Evolutionary conservation across 345 rosid genomes (phyloP).

Genomic region (Barbarea vulgaris): DNA sequence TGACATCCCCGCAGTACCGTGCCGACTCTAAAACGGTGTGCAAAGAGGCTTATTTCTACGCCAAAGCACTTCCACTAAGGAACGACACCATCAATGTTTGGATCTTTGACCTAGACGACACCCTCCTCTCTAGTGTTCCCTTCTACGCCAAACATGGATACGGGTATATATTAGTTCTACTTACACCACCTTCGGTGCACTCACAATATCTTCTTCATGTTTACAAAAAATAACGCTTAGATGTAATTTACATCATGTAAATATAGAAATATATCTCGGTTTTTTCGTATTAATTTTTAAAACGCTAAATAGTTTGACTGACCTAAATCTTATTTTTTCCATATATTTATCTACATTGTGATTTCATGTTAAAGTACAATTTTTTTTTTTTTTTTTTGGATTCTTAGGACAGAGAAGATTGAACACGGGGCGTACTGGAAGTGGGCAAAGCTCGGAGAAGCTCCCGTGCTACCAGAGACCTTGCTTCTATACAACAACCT

Average conservation of each 20-base stretch:
- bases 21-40: conserved; percentile 48
- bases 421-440: not conserved
- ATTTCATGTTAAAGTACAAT: not conserved
- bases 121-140: conserved; percentile 61
- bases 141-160: conserved; percentile 50
- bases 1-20: conserved; percentile 42
- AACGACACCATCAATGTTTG: conserved; percentile 57
- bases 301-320: not conserved
- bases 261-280: not conserved
- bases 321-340: no score
- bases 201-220: not conserved
- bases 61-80: conserved; percentile 41
- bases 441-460: conserved; percentile 32
- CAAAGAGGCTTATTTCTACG: conserved; percentile 46
- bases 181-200: not conserved
- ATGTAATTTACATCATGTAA: no score
- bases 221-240: not conserved
- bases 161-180: conserved; percentile 43
- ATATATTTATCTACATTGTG: not conserved
- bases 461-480: conserved; percentile 44
- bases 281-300: not conserved
- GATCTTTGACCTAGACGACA: conserved; percentile 70
- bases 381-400: not conserved
- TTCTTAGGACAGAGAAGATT: conserved; percentile 32
- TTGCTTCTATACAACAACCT: conserved; percentile 44